A percentile compares a stretch with the other conserved stretches of the same genome.
These are phyloP conservation scores for Cryptococcus sp. DNA, from an alignment of 1,284 basidiomycete genomes.

Conservation along the genomic window DNA sequence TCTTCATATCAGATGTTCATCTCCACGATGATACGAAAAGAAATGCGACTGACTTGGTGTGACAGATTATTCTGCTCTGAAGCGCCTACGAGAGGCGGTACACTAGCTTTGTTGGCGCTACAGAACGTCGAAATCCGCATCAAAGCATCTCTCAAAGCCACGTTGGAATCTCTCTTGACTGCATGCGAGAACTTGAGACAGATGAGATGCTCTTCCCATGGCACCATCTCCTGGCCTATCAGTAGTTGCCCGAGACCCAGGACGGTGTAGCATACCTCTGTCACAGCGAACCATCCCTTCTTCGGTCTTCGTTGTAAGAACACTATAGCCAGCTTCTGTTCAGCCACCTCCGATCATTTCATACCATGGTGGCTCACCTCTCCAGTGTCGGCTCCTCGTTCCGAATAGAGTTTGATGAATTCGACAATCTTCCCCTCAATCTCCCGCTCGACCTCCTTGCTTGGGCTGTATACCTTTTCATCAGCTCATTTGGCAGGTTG, in stretches of 20 bases:
- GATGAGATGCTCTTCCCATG: slow-evolving; percentile 47
- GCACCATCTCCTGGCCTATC: slow-evolving; percentile 33
- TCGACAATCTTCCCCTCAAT: slow-evolving; percentile 29
- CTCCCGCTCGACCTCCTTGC: slow-evolving; percentile 23
- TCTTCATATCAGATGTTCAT: slow-evolving; percentile 15
- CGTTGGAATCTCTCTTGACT: background rate
- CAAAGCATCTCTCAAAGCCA: slow-evolving; percentile 24
- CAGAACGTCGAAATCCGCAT: slow-evolving; percentile 38
- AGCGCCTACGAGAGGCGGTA: slow-evolving; percentile 30
- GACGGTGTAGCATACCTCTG: slow-evolving; percentile 27
- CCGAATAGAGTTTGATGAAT: slow-evolving; percentile 25
- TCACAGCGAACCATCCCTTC: slow-evolving; percentile 45
- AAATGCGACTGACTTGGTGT: slow-evolving; percentile 21
- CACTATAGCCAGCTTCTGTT: slow-evolving; percentile 37
- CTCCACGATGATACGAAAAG: background rate
- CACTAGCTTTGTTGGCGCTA: slow-evolving; percentile 29
- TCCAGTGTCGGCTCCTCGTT: slow-evolving; percentile 15
- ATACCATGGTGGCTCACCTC: slow-evolving; percentile 19
- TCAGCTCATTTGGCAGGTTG: background rate
- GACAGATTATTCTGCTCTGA: slow-evolving; percentile 32
- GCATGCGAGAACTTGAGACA: slow-evolving; percentile 14
- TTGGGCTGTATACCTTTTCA: slow-evolving; percentile 13
- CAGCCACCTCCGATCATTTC: background rate
- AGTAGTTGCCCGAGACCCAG: background rate
- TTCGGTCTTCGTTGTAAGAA: slow-evolving; percentile 40